Percentiles rank a stretch among this genome's conserved stretches.
phyloP scores from a whole-genome alignment of 371 early-diverging fungal genomes.

The Mucor lusitanicus region DNA sequence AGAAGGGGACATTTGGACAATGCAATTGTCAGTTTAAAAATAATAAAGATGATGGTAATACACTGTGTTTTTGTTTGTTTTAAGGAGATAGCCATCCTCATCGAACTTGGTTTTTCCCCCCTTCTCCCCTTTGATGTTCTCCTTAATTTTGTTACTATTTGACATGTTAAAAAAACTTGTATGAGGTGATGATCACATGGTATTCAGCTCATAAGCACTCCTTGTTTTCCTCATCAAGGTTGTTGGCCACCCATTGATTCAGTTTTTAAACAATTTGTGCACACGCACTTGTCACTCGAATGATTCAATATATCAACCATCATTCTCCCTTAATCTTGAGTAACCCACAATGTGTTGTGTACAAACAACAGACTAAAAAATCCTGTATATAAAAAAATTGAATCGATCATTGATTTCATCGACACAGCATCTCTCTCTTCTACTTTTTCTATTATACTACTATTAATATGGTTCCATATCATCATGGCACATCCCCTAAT shows the following conservation, averaged over 20 bases:
- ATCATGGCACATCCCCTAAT: conserved; percentile 19
- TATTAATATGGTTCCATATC: conserved; percentile 28
- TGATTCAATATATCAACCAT: neutral
- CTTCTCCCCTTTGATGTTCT: neutral
- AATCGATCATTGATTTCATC: neutral
- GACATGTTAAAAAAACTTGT: conserved; percentile 7
- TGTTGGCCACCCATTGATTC: neutral
- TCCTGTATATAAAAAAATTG: neutral
- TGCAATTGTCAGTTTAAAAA: neutral
- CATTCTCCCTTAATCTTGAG: conserved; percentile 8
- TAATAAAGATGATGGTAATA: neutral
- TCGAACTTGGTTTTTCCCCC: neutral
- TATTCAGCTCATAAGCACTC: neutral
- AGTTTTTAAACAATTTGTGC: neutral
- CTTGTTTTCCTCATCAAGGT: neutral
- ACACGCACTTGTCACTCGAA: neutral
- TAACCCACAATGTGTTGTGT: conserved; percentile 3
- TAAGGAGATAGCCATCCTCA: neutral
- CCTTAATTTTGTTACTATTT: neutral
- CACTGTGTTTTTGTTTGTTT: conserved; percentile 1
- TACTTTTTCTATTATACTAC: neutral
- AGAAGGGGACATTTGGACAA: neutral
- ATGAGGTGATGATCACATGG: neutral
- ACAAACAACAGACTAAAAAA: neutral
- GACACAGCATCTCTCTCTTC: neutral